Evolutionary conservation across 768 basidiomycete genomes (phyloP), one percentile per base, ranked within the genome.

Genomic region (Tulasnella sp.): DNA sequence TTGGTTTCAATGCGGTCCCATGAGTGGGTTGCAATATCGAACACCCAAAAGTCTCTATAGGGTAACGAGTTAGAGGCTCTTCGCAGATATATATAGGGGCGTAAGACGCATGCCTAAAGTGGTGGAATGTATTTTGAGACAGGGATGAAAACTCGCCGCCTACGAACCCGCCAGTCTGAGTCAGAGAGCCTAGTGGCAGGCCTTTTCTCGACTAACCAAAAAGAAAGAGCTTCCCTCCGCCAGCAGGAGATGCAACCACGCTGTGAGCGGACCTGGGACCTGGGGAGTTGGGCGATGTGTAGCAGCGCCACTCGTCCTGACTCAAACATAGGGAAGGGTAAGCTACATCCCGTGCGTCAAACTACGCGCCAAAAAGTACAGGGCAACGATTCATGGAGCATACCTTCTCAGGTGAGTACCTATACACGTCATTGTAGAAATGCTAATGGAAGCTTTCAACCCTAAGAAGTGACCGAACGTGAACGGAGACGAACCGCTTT

Each of bases 1-100:
- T 93, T 95, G 4, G 93, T 94, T 45, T 96, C 95, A 71, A 96
- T 93, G 9, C 93, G 85, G 79, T 96, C 93, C 95, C 96, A 97
- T 0, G 87, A 83, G 78, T 93, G 92, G 0, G 89, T 90, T 2
- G 86, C 80, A 31, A 97, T 88, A 78, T 94, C 92, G 80, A 96
- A 96, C 68, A 79, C 78, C 85, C 96, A 96, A 80, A 96, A 90
- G 80, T 96, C 93, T 67, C 93, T 88, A 80, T 94, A 96, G 29
- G 4, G 31, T 14, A 79, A 96, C 93, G 78, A 94, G 11, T 39
- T 8, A 38, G n/a, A 12, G 14, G 31, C 15, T 34, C 11, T 19
- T 34, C 31, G 14, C 11, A 5, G 58, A 64, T n/a, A 29, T 34
- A 29, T 34, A 64, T 14, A 31, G 31, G 15, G 9, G 31, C 31